Evolutionary conservation across 2,329 filamentous ascomycete species (phyloP).

Genomic region (Fusarium compactum): DNA sequence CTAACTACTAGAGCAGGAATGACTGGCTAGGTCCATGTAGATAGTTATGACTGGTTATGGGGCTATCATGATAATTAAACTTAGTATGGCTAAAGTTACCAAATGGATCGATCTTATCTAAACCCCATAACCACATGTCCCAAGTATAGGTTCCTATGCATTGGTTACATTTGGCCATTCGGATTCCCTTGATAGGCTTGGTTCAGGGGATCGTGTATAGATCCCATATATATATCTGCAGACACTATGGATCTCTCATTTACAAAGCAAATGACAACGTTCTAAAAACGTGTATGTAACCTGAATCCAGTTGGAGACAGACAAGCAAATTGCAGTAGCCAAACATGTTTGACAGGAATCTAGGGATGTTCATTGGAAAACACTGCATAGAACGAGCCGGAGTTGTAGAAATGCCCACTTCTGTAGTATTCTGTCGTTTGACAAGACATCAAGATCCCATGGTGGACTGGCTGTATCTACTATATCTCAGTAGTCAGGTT

Average conservation of each 20-base stretch:
- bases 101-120: neutral
- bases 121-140: neutral
- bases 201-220: neutral
- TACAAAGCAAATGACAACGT: neutral
- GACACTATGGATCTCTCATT: neutral
- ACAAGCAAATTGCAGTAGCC: too few species aligned
- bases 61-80: neutral
- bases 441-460: neutral
- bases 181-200: neutral
- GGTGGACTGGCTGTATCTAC: neutral
- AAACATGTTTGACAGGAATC: neutral
- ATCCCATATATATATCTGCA: neutral
- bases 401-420: neutral
- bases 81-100: neutral
- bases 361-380: neutral
- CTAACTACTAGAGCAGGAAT: neutral
- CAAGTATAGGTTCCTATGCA: neutral
- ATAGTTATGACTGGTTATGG: neutral
- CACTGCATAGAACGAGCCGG: too few species aligned
- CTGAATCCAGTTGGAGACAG: fast-evolving
- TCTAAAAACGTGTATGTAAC: neutral
- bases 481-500: neutral
- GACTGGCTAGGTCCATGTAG: neutral
- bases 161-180: neutral
- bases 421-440: neutral